Evolutionary conservation across 169 alveolate species (phyloP), one percentile per base, ranked within the genome.

Genomic region (Pseudocohnilembus persalinus): DNA sequence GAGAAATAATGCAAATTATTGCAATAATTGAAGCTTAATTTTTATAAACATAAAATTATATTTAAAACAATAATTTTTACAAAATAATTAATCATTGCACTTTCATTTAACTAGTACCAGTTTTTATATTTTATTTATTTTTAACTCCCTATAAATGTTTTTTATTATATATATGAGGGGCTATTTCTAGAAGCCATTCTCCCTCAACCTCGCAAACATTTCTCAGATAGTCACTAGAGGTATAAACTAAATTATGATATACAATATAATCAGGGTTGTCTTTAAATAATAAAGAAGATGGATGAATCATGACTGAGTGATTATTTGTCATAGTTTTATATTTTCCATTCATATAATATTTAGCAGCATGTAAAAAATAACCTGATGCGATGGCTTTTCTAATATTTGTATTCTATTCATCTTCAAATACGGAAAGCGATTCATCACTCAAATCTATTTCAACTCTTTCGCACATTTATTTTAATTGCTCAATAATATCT

Each of bases 161-260:
- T 28, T 88, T 89, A 77, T 96, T 92, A 92, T 97, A 98, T 83
- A 97, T 98, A 94, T 98, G 99, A 64, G 99, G 99, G n/a, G 99
- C 99, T 49, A 98, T 95, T 89, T 98, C 99, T 35, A 96, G 84
- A 28, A 98, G 93, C 99, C 99, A 98, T 77, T 98, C 98, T 73
- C 98, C 98, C 73, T 96, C 87, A 4, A 98, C 96, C 84, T 98
- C 99, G 83, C 96, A 93, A 72, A 97, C 96, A 87, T 97, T 94
- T 80, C 99, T 93, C 99, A 98, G 98, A 94, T 94, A 98, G 85
- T 98, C 99, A 90, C 98, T 98, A 1, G 98, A 94, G 0, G 99
- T 98, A 88, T 92, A 95, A 31, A 98, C 99, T 79, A 98, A 93
- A 89, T 98, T 99, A 78, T 97, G 97, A 89, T 98, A 98, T n/a